Evolutionary conservation across 2,329 filamentous ascomycete species (phyloP), one percentile per base, ranked within the genome.

Genomic region (Chrysosporium keratinophilum): DNA sequence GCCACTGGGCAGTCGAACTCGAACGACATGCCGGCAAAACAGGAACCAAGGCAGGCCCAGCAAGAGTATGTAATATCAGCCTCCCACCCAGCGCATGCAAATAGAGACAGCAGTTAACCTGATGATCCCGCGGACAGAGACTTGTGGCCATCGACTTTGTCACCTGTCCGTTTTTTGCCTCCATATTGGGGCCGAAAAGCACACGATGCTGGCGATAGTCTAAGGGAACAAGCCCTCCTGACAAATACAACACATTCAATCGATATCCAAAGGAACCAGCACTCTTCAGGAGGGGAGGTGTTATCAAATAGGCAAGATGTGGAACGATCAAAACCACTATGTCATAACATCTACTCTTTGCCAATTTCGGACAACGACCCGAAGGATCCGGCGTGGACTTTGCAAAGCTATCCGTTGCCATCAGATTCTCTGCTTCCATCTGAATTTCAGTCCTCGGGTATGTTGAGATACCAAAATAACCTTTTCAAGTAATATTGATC

Each of bases 291-390:
- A 15, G n/a, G 14, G 10, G 14, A 20, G 15, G 12, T 10, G 14
- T 12, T n/a, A 5, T 35, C 20, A 11, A 20, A 12, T 33, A 33
- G 19, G 7, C 35, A 42, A 2, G 17, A 42, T 15, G 14, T 19
- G 7, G 37, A 49, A 15, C 51, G 45, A 10, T n/a, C 35, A 10
- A 43, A 35, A 28, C 14, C 40, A 14, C 10, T 52, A 34, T 57
- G 55, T 40, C 52, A 55, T 10, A 55, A 48, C 39, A 49, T 54
- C 42, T 57, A 57, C 17, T 49, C 56, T 9, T 28, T 57, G 19
- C 52, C 56, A 11, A 31, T 55, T 23, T 28, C 48, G 19, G 52
- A 50, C 5, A 47, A 19, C 12, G 23, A 41, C 20, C 12, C 47
- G 1, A 58, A 59, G 40, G 42, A 46, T 14, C 49, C 41, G n/a